Base-by-base conservation (phyloP, 495 filamentous ascomycete species). In the Barbatosphaeria neglecta region DNA sequence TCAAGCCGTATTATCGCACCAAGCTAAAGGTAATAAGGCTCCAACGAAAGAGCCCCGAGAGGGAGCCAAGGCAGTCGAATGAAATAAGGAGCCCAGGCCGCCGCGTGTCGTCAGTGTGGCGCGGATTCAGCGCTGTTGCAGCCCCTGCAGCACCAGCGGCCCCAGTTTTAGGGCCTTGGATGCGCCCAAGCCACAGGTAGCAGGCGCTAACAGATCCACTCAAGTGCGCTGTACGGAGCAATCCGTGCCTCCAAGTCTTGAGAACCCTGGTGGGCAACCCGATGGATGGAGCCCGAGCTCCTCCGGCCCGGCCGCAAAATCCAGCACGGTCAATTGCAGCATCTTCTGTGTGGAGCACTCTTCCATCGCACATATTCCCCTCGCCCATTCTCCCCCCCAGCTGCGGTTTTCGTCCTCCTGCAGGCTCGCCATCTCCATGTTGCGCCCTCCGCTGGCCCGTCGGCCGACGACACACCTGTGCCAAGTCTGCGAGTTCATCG, bases 401-500 rank as follows among this genome's bases (percentile, higher is more conserved):
- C 13, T 15, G 9, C 2, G n/a, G n/a, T n/a, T n/a, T 5, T 35
- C 11, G 2, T n/a, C 11, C 10, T n/a, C 13, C 31, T n/a, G 13
- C 16, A 5, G 31, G 31, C 7, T 6, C 11, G 3, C 31, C 13
- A 35, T 2, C 24, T 4, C 31, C 11, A 41, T 41, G 39, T 41
- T 41, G 7, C 39, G 22, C 39, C 4, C 7, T n/a, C 39, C 20
- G 8, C 15, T 41, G 19, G 39, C 39, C 17, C 18, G 18, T 7
- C 20, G 19, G 22, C 37, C 58, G 20, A 46, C 48, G 22, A 48
- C 47, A 23, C 55, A 41, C 37, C 44, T 57, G 35, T 58, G 55
- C 48, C 61, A 52, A 45, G 37, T 54, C 31, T 60, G 61, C 48
- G 53, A 49, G 43, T 43, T 59, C 46, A 42, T 55, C 44, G 41